Conservation (phyloP, 176 grass and related monocot genomes). For the Neostapfia colusana region DNA sequence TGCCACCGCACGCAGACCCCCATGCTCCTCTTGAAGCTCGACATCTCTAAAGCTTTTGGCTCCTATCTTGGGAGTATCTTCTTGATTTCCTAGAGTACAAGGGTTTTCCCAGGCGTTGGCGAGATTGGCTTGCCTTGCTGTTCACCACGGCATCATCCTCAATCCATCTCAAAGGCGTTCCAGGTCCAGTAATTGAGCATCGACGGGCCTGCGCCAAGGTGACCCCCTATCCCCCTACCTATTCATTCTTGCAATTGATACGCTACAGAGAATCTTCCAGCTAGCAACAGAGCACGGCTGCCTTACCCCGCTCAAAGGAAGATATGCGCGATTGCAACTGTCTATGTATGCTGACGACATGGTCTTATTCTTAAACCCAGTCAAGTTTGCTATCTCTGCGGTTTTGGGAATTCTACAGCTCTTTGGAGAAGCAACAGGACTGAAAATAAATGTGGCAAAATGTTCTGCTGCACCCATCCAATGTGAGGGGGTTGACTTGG, state of each 20-base stretch:
- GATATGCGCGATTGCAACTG: fast-evolving
- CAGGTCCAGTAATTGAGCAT: not conserved
- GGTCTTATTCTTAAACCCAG: not conserved
- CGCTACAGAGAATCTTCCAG: fast-evolving
- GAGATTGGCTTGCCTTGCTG: not conserved
- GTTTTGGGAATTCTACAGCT: not conserved
- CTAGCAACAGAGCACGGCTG: not conserved
- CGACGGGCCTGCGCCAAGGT: not conserved
- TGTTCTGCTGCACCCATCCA: not conserved
- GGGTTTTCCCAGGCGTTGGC: not conserved
- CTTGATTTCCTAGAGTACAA: fast-evolving
- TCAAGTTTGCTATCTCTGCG: not conserved
- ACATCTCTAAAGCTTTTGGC: not conserved
- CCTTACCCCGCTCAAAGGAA: not conserved
- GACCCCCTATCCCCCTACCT: not conserved
- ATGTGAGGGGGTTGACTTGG: not conserved
- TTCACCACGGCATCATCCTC: not conserved
- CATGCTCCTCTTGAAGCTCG: not conserved
- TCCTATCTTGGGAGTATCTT: not conserved
- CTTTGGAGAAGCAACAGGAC: not conserved
- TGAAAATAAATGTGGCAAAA: not conserved
- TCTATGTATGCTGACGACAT: not conserved
- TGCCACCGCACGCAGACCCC: not conserved
- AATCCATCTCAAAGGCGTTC: not conserved
- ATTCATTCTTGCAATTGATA: not conserved